phyloP scores from a whole-genome alignment of 2,329 filamentous ascomycete species.

The Ophiocordyceps camponoti-rufipedis region DNA sequence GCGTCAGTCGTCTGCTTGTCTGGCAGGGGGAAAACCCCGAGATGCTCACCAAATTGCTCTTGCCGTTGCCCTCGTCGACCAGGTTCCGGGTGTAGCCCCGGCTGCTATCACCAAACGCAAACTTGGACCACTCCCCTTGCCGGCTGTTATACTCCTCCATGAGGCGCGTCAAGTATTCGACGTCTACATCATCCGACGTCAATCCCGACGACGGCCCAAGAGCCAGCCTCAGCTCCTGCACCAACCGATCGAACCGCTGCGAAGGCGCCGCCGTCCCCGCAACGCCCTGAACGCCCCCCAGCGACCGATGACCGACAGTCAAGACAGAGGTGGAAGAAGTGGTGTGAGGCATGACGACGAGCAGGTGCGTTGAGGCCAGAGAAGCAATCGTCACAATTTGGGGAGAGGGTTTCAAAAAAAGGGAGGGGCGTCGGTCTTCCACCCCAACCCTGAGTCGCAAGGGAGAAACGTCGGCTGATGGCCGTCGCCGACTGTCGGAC shows the following conservation, averaged over 20 bases:
- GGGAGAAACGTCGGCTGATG: background rate
- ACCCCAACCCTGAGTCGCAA: background rate
- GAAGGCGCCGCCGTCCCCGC: conserved; percentile 9
- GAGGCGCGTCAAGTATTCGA: conserved; percentile 47
- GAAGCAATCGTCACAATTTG: too few relatives aligned
- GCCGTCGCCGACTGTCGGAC: background rate
- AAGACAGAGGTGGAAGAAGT: conserved; percentile 9
- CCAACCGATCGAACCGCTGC: conserved; percentile 49
- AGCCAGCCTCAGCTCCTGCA: conserved; percentile 51
- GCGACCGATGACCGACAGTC: conserved; percentile 16
- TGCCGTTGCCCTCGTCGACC: conserved; percentile 74
- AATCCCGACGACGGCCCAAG: conserved; percentile 70
- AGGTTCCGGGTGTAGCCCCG: conserved; percentile 73
- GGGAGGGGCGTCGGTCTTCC: background rate
- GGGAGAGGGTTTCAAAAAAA: conserved; percentile 1
- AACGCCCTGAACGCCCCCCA: conserved; percentile 6
- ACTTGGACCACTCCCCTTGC: conserved; percentile 53
- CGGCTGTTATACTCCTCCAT: conserved; percentile 61
- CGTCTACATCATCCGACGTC: conserved; percentile 65
- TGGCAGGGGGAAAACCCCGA: too few relatives aligned
- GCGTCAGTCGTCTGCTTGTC: background rate
- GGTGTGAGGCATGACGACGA: background rate
- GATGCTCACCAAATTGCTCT: conserved; percentile 49
- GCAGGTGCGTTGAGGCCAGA: background rate
- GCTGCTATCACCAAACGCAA: conserved; percentile 52